Conservation (phyloP, 2,329 filamentous ascomycete species). For the Cadophora sp. region DNA sequence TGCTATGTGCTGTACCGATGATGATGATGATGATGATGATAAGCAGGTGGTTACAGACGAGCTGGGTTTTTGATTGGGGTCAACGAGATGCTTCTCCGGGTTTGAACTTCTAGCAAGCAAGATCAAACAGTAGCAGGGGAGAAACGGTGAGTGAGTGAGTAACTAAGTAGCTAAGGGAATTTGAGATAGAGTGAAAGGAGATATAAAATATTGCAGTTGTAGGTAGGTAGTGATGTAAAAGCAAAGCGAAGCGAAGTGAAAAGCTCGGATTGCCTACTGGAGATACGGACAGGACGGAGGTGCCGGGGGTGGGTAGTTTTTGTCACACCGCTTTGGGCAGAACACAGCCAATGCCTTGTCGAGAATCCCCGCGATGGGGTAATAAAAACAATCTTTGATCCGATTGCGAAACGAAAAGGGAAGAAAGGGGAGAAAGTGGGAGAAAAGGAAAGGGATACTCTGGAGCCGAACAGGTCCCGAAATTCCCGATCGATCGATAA, state of each 20-base stretch:
- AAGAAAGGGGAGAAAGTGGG: neutral
- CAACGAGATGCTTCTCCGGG: neutral
- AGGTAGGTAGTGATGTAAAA: neutral
- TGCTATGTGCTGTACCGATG: neutral
- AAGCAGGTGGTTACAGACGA: neutral
- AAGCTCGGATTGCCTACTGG: neutral
- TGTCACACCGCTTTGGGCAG: too few species aligned
- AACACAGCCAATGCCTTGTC: neutral
- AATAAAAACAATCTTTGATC: slow-evolving; percentile 5
- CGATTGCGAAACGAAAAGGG: too few species aligned
- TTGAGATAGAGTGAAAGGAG: neutral
- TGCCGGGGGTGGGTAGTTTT: too few species aligned
- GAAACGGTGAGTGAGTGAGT: neutral
- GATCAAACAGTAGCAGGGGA: too few species aligned
- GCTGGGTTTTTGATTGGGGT: neutral
- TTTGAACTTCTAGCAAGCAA: too few species aligned
- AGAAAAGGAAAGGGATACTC: neutral
- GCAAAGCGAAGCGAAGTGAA: neutral
- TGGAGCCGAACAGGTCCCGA: slow-evolving; percentile 7
- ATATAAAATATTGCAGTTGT: neutral
- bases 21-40: neutral
- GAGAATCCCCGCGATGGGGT: slow-evolving; percentile 7
- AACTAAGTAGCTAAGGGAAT: neutral
- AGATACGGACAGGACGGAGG: too few species aligned
- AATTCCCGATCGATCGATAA: neutral